Evolutionary conservation across 164 flowering plant species (phyloP).

Genomic region (Litsea cubeba): DNA sequence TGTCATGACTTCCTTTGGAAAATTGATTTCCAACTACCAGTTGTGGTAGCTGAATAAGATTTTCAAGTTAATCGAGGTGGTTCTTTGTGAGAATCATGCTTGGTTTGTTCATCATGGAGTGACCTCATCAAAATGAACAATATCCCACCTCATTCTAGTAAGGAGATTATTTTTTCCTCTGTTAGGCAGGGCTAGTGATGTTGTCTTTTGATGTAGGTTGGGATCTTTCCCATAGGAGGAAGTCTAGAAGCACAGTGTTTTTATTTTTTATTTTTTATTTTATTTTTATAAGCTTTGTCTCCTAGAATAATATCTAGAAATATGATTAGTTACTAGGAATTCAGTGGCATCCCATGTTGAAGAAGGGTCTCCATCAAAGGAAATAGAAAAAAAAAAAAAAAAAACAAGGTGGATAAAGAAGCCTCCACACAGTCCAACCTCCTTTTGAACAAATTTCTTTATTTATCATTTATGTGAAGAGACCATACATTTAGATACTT

Average conservation of each 20-base stretch:
- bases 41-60: no score
- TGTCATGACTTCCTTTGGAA: no score
- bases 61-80: no score
- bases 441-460: not conserved
- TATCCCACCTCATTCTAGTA: not conserved
- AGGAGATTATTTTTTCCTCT: not conserved
- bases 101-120: not conserved
- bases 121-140: not conserved
- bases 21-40: no score
- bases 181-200: not conserved
- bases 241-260: not conserved
- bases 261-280: no score
- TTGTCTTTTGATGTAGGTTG: not conserved
- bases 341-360: not conserved
- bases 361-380: not conserved
- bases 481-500: not conserved
- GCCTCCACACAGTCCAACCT: not conserved
- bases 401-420: not conserved
- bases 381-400: no score
- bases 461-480: not conserved
- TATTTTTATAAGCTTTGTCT: not conserved
- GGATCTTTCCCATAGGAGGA: not conserved
- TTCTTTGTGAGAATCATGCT: no score
- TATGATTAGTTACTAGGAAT: not conserved
- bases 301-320: not conserved